phyloP scores from a whole-genome alignment of 179 eudicot genomes.

The Camellia oleifera region DNA sequence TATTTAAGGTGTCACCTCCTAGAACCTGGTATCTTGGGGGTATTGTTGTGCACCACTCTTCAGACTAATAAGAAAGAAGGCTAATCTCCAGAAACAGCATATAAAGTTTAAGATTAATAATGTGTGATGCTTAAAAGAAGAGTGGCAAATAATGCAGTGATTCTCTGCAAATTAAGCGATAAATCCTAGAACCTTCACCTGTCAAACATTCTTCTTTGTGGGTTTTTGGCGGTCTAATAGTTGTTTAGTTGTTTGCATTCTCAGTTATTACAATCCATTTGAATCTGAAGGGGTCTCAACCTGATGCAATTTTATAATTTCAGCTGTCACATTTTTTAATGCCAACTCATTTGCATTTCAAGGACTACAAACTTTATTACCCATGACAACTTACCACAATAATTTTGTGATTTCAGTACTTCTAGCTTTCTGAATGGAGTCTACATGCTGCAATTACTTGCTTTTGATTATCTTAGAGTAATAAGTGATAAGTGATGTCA shows the following conservation, averaged over 20 bases:
- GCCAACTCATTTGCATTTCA: background rate
- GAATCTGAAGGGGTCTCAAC: background rate
- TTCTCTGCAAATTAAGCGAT: background rate
- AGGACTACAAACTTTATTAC: background rate
- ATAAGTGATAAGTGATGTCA: slow-evolving; percentile 1
- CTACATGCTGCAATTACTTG: background rate
- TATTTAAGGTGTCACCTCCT: background rate
- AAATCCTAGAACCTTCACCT: background rate
- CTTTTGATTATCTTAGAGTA: background rate
- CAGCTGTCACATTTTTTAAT: background rate
- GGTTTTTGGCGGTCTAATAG: background rate
- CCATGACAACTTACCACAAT: background rate
- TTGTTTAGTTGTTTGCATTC: background rate
- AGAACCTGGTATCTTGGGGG: background rate
- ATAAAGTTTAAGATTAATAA: too few species aligned
- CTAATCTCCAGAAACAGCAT: background rate
- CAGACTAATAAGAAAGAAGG: background rate
- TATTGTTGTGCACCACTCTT: background rate
- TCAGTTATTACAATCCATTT: background rate
- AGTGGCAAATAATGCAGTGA: background rate
- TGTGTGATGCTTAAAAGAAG: background rate
- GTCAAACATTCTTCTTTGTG: background rate
- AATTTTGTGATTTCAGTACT: background rate
- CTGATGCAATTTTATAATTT: background rate
- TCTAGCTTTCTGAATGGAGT: background rate